phyloP scores from a whole-genome alignment of 352 stramenopile species.

The Globisporangium emineosum region DNA sequence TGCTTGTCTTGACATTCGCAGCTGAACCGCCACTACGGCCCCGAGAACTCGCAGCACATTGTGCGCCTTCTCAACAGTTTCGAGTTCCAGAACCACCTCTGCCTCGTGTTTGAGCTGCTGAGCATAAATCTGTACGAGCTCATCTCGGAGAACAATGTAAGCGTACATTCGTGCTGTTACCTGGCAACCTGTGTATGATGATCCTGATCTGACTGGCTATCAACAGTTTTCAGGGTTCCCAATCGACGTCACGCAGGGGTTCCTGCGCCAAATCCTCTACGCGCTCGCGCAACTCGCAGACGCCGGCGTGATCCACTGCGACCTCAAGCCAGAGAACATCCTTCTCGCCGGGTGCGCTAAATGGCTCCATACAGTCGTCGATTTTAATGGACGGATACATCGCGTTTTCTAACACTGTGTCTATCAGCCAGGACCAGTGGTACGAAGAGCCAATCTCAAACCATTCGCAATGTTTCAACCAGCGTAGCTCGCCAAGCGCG shows the following conservation, averaged over 20 bases:
- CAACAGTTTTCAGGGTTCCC: constrained; percentile 73
- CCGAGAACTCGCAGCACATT: constrained; percentile 60
- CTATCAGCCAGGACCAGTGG: constrained; percentile 80
- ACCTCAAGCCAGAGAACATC: constrained; percentile 98
- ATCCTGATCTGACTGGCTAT: too few species aligned
- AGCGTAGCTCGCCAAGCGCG: neutral
- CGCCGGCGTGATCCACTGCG: constrained; percentile 96
- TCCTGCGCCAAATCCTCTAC: constrained; percentile 91
- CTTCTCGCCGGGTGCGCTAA: constrained; percentile 58
- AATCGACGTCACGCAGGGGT: constrained; percentile 88
- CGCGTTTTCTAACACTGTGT: neutral
- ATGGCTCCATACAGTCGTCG: too few species aligned
- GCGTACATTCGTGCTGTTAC: too few species aligned
- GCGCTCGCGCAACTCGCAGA: constrained; percentile 77
- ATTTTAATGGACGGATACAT: neutral
- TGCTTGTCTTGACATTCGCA: constrained; percentile 1
- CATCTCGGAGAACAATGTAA: constrained; percentile 86
- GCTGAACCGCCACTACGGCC: constrained; percentile 27
- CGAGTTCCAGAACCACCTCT: constrained; percentile 91
- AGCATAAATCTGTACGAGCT: constrained; percentile 95
- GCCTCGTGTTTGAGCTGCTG: constrained; percentile 93
- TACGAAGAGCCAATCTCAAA: constrained; percentile 2
- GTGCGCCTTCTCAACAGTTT: constrained; percentile 89
- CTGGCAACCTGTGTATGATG: too few species aligned
- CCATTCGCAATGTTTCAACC: neutral